A percentile compares a stretch with the other conserved stretches of the same genome.
phyloP scores from a whole-genome alignment of 2,329 filamentous ascomycete genomes.

The Coniochaeta ligniaria region DNA sequence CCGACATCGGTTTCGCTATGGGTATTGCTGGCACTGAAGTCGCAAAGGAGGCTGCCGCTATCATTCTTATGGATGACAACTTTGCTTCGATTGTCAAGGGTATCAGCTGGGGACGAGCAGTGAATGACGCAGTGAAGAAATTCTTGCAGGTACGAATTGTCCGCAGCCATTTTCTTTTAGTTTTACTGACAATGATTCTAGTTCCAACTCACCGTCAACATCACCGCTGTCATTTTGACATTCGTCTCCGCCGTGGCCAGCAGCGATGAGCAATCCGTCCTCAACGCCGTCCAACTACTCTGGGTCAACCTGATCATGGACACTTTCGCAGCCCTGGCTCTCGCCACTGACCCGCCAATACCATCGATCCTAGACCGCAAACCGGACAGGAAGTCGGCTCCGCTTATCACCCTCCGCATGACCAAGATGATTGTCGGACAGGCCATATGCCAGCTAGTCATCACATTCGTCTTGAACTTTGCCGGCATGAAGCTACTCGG shows the following conservation, averaged over 20 bases:
- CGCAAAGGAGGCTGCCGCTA: slow-evolving; percentile 53
- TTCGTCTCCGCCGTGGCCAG: slow-evolving; percentile 71
- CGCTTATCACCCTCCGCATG: slow-evolving; percentile 70
- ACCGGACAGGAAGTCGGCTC: slow-evolving; percentile 65
- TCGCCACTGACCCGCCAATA: slow-evolving; percentile 30
- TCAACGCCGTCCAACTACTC: slow-evolving; percentile 72
- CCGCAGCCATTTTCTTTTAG: not conserved
- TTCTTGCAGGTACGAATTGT: slow-evolving; percentile 47
- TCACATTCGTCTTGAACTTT: slow-evolving; percentile 63
- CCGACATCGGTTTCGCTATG: slow-evolving; percentile 63
- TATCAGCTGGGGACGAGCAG: slow-evolving; percentile 57
- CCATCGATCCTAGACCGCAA: slow-evolving; percentile 42
- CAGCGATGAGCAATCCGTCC: slow-evolving; percentile 54
- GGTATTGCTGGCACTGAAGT: slow-evolving; percentile 60
- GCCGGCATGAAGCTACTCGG: slow-evolving; percentile 53
- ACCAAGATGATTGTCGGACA: slow-evolving; percentile 89
- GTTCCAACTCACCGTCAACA: slow-evolving; percentile 68
- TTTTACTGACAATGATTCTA: slow-evolving; percentile 14
- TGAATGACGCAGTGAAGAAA: slow-evolving; percentile 60
- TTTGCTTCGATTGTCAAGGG: slow-evolving; percentile 58
- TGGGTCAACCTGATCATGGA: slow-evolving; percentile 88
- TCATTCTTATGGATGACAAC: slow-evolving; percentile 57
- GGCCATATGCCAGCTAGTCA: slow-evolving; percentile 65
- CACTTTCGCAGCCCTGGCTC: slow-evolving; percentile 71
- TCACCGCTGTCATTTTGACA: slow-evolving; percentile 70